These are phyloP conservation scores for Hamamelis virginiana DNA, from an alignment of 164 flowering plant species.

Conservation along the genomic window DNA sequence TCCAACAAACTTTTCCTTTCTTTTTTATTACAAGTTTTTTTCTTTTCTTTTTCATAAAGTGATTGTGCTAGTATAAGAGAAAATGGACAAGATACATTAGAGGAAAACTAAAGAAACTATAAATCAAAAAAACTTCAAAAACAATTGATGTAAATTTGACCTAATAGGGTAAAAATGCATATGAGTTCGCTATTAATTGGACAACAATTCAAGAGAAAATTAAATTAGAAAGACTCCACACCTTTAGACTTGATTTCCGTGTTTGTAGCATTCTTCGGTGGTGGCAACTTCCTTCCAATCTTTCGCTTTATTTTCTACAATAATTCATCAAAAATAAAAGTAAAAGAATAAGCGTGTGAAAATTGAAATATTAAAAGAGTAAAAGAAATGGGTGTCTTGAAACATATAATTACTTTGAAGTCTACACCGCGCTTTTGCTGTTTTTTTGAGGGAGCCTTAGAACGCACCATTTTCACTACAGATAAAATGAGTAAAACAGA, in stretches of 20 bases:
- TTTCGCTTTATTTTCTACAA: slow-evolving; percentile 83
- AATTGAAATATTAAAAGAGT: not conserved
- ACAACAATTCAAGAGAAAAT: not conserved
- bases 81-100: too few relatives aligned
- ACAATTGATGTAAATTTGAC: not conserved
- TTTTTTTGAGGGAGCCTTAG: slow-evolving; percentile 36
- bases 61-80: too few relatives aligned
- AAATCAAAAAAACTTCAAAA: too few relatives aligned
- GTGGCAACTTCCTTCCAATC: slow-evolving; percentile 90
- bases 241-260: slow-evolving; percentile 86
- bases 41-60: too few relatives aligned
- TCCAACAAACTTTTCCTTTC: not conserved
- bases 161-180: not conserved
- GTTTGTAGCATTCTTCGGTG: slow-evolving; percentile 80
- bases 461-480: slow-evolving; percentile 23
- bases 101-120: too few relatives aligned
- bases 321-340: not conserved
- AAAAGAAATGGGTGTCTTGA: not conserved
- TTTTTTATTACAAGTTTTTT: too few relatives aligned
- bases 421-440: slow-evolving; percentile 54
- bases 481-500: too few relatives aligned
- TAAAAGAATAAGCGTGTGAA: not conserved
- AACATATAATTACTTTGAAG: slow-evolving; percentile 57
- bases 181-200: not conserved
- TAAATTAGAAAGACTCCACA: slow-evolving; percentile 9